phyloP scores from a whole-genome alignment of 768 basidiomycete genomes.

The Suillus tomentosus region DNA sequence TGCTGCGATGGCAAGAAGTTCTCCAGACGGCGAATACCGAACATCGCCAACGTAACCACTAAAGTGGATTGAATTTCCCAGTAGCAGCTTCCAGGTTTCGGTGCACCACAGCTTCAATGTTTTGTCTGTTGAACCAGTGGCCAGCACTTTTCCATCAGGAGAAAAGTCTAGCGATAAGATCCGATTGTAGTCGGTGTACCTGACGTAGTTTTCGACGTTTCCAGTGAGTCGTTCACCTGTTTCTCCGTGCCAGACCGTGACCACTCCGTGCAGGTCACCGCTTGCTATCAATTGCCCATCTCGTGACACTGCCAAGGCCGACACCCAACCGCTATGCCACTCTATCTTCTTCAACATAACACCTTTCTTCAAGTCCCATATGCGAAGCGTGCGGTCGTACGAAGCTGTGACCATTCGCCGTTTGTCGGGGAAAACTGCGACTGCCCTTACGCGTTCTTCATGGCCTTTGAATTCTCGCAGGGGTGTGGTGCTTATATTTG shows the following conservation, averaged over 20 bases:
- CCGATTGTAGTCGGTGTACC: background rate
- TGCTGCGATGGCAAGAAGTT: background rate
- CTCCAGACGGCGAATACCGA: background rate
- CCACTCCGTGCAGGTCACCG: rapidly evolving
- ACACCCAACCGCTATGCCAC: background rate
- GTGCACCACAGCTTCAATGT: background rate
- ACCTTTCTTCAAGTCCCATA: conserved; percentile 1
- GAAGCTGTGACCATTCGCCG: background rate
- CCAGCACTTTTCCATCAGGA: background rate
- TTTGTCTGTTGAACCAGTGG: background rate
- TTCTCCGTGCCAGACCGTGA: background rate
- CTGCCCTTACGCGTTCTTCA: background rate
- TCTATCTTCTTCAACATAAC: conserved; percentile 1
- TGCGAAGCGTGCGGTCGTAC: background rate
- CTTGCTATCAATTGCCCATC: background rate
- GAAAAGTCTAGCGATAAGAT: background rate
- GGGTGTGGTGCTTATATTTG: background rate
- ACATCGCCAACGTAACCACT: rapidly evolving
- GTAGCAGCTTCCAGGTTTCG: background rate
- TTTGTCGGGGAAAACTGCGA: background rate
- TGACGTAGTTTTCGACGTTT: background rate
- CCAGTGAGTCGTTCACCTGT: background rate
- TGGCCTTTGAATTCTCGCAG: background rate
- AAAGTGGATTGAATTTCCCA: background rate
- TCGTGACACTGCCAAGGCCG: background rate